Base-by-base conservation (phyloP, 2,329 filamentous ascomycete genomes). In the Aspergillus quadricinctus region DNA sequence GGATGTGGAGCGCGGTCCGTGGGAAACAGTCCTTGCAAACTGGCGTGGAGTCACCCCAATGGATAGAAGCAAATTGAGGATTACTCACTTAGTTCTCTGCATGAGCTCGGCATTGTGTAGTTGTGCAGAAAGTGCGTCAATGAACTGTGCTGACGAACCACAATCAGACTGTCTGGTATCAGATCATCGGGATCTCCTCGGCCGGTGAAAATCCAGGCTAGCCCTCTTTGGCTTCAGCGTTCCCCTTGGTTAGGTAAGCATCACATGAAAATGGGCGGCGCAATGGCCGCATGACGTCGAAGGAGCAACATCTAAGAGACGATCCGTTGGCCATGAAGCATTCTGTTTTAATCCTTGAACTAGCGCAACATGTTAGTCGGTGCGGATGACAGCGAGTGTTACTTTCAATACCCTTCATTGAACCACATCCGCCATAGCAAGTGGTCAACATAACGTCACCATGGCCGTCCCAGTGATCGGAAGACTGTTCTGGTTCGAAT, bases 21-120 rank as follows among this genome's bases (percentile, higher is more conserved):
- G 43, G 49, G 31, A 41, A 27, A 29, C 2, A 35, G 7, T 4
- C 25, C 3, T 7, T 21, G 8, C 23, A 5, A 21, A 29, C 7
- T 37, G 10, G 11, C 29, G 14, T 3, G 49, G n/a, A 25, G 5
- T 27, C 25, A 5, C 4, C 31, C 31, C 40, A 14, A 37, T 35
- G 14, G 40, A 40, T 52, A 43, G 31, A 45, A 50, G 51, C 46
- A 59, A 43, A 27, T 50, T 46, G 50, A 48, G 46, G 49, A 55
- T 23, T 52, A 79, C 90, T 65, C 83, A 97, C 93, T 87, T 72
- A 99, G 90, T 76, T 97, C 93, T 85, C 92, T 90, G 80, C 94
- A 99, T 61, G 93, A 97, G 75, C 89, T 92, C 57, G 93, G 92
- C 94, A 97, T 96, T 54, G 74, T 80, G 43, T 10, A 25, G 11